These are phyloP conservation scores for Lathyrus aphaca DNA, from an alignment of 306 rosid genomes.

Conservation along the genomic window DNA sequence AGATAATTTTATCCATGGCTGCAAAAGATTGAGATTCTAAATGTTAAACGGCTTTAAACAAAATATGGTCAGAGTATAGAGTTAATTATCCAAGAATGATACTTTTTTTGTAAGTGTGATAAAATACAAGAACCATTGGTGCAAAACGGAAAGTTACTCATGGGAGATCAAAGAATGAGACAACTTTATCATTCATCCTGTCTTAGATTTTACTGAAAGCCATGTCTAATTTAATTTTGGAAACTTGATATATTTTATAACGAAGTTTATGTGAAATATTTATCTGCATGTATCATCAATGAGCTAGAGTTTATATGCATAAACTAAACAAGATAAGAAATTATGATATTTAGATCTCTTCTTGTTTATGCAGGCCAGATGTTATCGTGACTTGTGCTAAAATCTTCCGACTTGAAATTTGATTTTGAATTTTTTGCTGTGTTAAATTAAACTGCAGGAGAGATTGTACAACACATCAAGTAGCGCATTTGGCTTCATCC, in stretches of 20 bases:
- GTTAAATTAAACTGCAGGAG: slow-evolving; percentile 58
- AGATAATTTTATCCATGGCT: slow-evolving; percentile 3
- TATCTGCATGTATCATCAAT: background rate
- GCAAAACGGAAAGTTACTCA: background rate
- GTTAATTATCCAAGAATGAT: too few species aligned
- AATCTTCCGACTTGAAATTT: slow-evolving; percentile 19
- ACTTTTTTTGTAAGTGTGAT: too few species aligned
- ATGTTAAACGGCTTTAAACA: slow-evolving; percentile 12
- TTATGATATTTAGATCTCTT: slow-evolving; percentile 20
- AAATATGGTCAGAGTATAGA: slow-evolving; percentile 3
- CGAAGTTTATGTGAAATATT: slow-evolving; percentile 1
- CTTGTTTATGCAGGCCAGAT: background rate
- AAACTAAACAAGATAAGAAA: slow-evolving; percentile 12
- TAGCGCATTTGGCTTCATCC: slow-evolving; percentile 34
- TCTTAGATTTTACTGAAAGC: slow-evolving; percentile 10
- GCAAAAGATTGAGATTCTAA: slow-evolving; percentile 4
- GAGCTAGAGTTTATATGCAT: slow-evolving; percentile 19
- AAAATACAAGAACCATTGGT: background rate
- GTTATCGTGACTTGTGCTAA: slow-evolving; percentile 5
- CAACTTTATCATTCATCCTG: slow-evolving; percentile 10
- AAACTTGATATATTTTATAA: slow-evolving; percentile 4
- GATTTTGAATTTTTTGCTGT: slow-evolving; percentile 30
- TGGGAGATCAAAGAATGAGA: slow-evolving; percentile 2
- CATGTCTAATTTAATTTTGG: slow-evolving; percentile 10
- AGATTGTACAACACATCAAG: slow-evolving; percentile 50